A percentile compares a stretch with the other conserved stretches of the same genome.
Conservation (phyloP, 2,329 filamentous ascomycete genomes). For the Plectosphaerella sp. region DNA sequence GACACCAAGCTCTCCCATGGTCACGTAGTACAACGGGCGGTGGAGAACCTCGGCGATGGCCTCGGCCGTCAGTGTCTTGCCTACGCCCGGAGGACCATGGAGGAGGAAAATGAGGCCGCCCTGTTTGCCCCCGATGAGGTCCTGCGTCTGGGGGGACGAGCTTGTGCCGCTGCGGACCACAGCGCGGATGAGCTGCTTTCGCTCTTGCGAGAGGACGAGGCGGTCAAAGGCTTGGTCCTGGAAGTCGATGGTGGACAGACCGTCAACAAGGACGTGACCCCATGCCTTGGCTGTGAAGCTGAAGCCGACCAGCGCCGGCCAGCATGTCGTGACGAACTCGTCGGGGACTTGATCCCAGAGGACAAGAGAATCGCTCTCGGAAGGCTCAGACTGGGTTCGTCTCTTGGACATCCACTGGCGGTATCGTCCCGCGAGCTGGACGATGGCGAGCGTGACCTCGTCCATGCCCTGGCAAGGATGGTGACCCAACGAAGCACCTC, state of each 20-base stretch:
- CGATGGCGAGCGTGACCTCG: slow-evolving; percentile 4
- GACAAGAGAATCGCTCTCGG: slow-evolving; percentile 1
- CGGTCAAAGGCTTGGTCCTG: slow-evolving; percentile 6
- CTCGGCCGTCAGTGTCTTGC: slow-evolving; percentile 46
- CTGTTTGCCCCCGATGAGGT: slow-evolving; percentile 5
- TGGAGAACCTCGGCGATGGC: slow-evolving; percentile 44
- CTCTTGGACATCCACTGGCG: slow-evolving; percentile 5
- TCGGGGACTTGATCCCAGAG: slow-evolving; percentile 4
- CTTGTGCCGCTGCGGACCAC: neutral
- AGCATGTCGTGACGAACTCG: slow-evolving; percentile 4
- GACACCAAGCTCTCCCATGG: slow-evolving; percentile 67
- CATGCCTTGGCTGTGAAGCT: slow-evolving; percentile 8
- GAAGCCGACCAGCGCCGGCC: slow-evolving; percentile 6
- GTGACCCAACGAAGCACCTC: slow-evolving; percentile 5
- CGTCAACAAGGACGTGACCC: slow-evolving; percentile 7
- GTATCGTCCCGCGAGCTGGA: slow-evolving; percentile 4
- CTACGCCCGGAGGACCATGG: slow-evolving; percentile 42
- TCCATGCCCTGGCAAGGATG: slow-evolving; percentile 5
- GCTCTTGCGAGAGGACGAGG: slow-evolving; percentile 1
- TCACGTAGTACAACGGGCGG: slow-evolving; percentile 45
- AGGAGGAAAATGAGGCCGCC: slow-evolving; percentile 43
- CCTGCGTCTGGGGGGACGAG: neutral
- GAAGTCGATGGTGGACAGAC: slow-evolving; percentile 5
- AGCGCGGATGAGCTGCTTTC: slow-evolving; percentile 2
- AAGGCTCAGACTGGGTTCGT: neutral